Evolutionary conservation across 495 filamentous ascomycete species (phyloP), one percentile per base, ranked within the genome.

Genomic region (Hyaloscypha bicolor): DNA sequence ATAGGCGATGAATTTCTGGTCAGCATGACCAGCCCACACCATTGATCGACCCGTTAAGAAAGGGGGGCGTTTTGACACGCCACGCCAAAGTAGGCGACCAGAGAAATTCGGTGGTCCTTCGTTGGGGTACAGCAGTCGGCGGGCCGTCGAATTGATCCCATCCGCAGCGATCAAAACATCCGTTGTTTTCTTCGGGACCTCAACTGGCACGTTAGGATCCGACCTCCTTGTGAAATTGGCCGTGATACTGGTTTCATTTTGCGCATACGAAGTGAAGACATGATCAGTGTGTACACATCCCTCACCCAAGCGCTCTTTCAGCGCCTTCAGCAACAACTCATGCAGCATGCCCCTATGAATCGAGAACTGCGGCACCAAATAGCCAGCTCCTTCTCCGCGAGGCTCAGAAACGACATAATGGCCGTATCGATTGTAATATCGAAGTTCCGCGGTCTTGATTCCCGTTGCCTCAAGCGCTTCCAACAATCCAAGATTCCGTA

Each of bases 1-100:
- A 37, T 76, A 76, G 16, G 75, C 75, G 55, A 76, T 74, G 63
- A 76, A 76, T 63, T 75, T 75, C 56, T 75, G 75, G 59, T 75
- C 71, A 9, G 73, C 73, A 39, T 76, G 73, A 0, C 75, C 75
- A n/a, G 73, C 75, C 75, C 73, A 75, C 4, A 75, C 68, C 73
- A 76, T 75, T 16, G 60, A 64, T 30, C 69, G 63, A 33, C 74
- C 73, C 3, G 74, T 76, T 4, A 66, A 55, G 33, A 60, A 66
- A 21, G 64, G 64, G 2, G 25, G 0, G 12, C 55, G 22, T 8
- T 30, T 56, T 8, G 64, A 60, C 4, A 66, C 56, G 3, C 64
- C 64, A 22, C 64, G 55, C 55, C 56, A 66, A 19, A 66, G 56
- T 3, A 66, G 51, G 5, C 55, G 37, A 35, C 64, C 64, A 1